Percentiles rank a stretch among this genome's conserved stretches.
These are phyloP conservation scores for Torulaspora pretoriensis DNA, from an alignment of 1,139 yeast species.

Conservation along the genomic window DNA sequence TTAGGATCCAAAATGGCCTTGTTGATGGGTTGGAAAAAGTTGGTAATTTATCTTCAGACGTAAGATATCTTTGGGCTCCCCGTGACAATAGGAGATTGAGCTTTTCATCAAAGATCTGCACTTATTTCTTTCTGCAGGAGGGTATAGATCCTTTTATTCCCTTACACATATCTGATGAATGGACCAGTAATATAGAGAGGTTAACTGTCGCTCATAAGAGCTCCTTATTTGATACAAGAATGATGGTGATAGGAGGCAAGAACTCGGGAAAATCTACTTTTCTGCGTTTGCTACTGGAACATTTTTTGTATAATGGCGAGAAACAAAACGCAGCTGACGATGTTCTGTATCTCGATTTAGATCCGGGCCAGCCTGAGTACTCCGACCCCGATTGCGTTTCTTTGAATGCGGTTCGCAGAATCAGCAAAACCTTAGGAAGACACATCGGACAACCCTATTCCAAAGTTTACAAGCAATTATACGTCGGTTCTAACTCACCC, in stretches of 20 bases:
- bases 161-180: conserved; percentile 23
- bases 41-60: conserved; percentile 19
- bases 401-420: conserved; percentile 23
- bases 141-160: conserved; percentile 32
- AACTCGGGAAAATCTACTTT: conserved; percentile 84
- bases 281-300: conserved; percentile 52
- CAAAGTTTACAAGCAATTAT: conserved; percentile 40
- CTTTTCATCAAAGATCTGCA: conserved; percentile 12
- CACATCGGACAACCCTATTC: conserved; percentile 26
- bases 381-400: conserved; percentile 60
- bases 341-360: conserved; percentile 63
- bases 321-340: conserved; percentile 16
- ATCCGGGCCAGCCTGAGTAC: conserved; percentile 88
- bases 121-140: conserved; percentile 29
- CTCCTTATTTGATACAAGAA: conserved; percentile 31
- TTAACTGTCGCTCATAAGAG: conserved; percentile 19
- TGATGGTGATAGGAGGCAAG: conserved; percentile 59
- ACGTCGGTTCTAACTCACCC: conserved; percentile 71
- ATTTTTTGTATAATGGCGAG: conserved; percentile 26
- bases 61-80: conserved; percentile 26
- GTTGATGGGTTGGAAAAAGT: conserved; percentile 17
- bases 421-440: conserved; percentile 22
- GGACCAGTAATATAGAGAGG: conserved; percentile 24
- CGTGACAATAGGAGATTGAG: conserved; percentile 6
- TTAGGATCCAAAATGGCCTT: conserved; percentile 21